These are phyloP conservation scores for Ophiostoma ulmi DNA, from an alignment of 2,329 filamentous ascomycete genomes.

Conservation along the genomic window DNA sequence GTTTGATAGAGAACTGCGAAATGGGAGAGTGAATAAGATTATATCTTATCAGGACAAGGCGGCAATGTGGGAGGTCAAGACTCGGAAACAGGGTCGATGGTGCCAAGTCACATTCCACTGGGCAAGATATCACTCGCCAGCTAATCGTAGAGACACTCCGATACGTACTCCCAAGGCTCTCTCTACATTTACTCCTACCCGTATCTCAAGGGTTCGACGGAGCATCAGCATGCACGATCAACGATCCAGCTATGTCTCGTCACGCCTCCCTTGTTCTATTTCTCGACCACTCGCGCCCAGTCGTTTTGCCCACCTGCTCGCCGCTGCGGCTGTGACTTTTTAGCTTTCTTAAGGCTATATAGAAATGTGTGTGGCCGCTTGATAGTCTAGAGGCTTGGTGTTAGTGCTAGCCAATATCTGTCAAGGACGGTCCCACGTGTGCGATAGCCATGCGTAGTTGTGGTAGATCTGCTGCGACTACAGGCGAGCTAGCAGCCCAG, in stretches of 20 bases:
- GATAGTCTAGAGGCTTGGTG: not conserved
- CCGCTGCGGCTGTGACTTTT: not conserved
- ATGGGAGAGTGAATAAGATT: not conserved
- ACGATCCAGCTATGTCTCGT: not conserved
- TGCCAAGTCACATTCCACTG: not conserved
- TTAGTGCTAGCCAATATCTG: conserved; percentile 23
- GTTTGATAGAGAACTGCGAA: not conserved
- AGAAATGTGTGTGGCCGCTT: not conserved
- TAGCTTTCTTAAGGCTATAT: not conserved
- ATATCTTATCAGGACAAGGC: not conserved
- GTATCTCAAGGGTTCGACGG: not conserved
- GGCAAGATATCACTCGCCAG: not conserved
- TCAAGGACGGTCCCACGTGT: conserved; percentile 26
- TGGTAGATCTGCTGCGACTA: not conserved
- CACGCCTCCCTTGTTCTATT: not conserved
- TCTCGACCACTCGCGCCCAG: conserved; percentile 23
- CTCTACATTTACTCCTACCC: not conserved
- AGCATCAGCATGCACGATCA: not conserved
- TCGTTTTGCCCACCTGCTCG: conserved; percentile 28
- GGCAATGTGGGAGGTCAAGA: not conserved
- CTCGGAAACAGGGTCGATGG: not conserved
- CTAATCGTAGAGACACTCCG: not conserved
- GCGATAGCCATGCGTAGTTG: conserved; percentile 1
- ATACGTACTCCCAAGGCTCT: too few species aligned
- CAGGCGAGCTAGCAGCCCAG: conserved; percentile 2